Base-by-base conservation (phyloP, 345 rosid species). In the Lepidium didymum region DNA sequence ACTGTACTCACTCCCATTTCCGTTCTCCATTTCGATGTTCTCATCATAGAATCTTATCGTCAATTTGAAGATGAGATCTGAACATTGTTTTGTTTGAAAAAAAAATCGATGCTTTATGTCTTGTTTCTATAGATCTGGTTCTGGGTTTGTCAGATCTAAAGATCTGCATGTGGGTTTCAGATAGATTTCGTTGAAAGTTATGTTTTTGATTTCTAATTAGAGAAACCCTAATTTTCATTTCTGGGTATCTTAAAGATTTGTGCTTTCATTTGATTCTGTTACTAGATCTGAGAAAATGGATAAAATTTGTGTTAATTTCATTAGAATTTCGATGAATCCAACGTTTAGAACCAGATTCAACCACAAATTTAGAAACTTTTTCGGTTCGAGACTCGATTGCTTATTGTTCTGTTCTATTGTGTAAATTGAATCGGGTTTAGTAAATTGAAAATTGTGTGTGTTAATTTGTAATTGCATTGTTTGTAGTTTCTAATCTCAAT, bases 41-140 rank as follows among this genome's bases (percentile, higher is more conserved):
- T 53, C 6, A 31, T 54, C 11, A 3, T 45, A 1, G 1, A 19
- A 19, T 19, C 21, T 19, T 1, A 7, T 50, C 7, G 7, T 31
- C 9, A 43, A 16, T 35, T 4, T n/a, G 18, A 23, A 25, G 16
- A 14, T 11, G 38, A 56, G 62, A 57, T 38, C 46, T 56, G 62
- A 57, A 8, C 3, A 33, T 21, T 10, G 21, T 25, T 11, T 4
- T 11, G 15, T 44, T 2, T 44, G 21, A 19, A 19, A 7, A n/a
- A 34, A 38, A 47, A 37, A 68, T 36, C 47, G 11, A 12, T 10
- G 27, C 25, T 60, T 68, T 42, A 49, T 69, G 64, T 14, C 1
- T 72, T 18, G 46, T 11, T 73, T 40, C 55, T 57, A 12, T 56
- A 80, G 91, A 86, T 88, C 86, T 82, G 54, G 15, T 6, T 37